Evolutionary conservation across 441 rosid species (phyloP).

Genomic region (Macaranga tanarius): DNA sequence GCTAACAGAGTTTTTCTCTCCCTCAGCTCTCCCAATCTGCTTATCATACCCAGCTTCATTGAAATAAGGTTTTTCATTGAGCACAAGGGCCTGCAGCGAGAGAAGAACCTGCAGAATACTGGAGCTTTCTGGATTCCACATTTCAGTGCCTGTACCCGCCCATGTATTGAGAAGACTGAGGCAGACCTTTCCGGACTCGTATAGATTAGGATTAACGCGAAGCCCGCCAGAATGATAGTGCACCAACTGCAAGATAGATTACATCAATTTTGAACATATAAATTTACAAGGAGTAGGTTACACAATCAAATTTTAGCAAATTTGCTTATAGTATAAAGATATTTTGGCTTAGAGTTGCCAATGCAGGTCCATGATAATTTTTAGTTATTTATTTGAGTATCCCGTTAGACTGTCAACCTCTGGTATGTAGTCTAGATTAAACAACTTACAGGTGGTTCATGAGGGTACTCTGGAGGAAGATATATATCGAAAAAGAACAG

Average conservation of each 20-base stretch:
- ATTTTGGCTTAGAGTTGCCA: background rate
- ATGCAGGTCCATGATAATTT: background rate
- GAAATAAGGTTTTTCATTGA: conserved; percentile 91
- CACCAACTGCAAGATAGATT: conserved; percentile 56
- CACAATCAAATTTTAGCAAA: background rate
- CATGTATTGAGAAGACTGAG: conserved; percentile 91
- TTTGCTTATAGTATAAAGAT: background rate
- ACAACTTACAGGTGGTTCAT: conserved; percentile 83
- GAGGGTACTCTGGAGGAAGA: conserved; percentile 82
- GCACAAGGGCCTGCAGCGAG: conserved; percentile 94
- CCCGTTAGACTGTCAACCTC: background rate
- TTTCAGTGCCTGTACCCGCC: conserved; percentile 81
- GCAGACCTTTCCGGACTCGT: conserved; percentile 89
- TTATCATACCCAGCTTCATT: conserved; percentile 92
- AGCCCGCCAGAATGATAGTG: conserved; percentile 88
- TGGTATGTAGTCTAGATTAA: conserved; percentile 1
- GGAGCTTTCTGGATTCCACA: conserved; percentile 80
- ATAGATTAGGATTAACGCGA: conserved; percentile 86
- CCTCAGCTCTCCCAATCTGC: conserved; percentile 81
- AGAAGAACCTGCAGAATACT: conserved; percentile 88
- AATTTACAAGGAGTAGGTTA: background rate
- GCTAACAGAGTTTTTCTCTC: conserved; percentile 84
- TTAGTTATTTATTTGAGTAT: conserved; percentile 9
- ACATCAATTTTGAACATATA: background rate
- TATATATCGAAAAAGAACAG: conserved; percentile 86